A percentile compares a stretch with the other conserved stretches of the same genome.
Conservation (phyloP, 2,329 filamentous ascomycete genomes). For the Cladosporium sp. region DNA sequence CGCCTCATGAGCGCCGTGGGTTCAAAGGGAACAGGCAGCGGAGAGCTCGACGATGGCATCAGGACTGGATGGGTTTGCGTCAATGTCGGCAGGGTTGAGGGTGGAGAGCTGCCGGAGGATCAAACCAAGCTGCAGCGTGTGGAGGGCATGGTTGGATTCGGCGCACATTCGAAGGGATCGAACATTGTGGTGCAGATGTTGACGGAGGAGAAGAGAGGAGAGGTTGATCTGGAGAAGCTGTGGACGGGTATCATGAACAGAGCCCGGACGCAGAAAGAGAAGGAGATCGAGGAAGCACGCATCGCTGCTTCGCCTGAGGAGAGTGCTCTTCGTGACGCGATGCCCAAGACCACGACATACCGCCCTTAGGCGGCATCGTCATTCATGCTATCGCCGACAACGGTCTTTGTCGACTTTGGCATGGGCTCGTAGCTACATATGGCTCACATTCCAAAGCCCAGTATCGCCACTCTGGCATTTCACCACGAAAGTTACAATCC, state of each 20-base stretch:
- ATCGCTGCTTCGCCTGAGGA: conserved; percentile 16
- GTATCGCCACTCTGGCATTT: background rate
- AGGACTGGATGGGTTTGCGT: conserved; percentile 96
- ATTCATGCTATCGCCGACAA: background rate
- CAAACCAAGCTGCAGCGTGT: conserved; percentile 39
- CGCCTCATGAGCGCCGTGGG: conserved; percentile 75
- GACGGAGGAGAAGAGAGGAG: conserved; percentile 68
- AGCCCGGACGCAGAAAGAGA: conserved; percentile 30
- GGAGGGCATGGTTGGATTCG: conserved; percentile 76
- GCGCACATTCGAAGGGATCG: conserved; percentile 57
- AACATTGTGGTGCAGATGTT: conserved; percentile 72
- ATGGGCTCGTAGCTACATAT: background rate
- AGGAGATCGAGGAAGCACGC: conserved; percentile 17
- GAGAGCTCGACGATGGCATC: conserved; percentile 77
- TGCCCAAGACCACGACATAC: conserved; percentile 6
- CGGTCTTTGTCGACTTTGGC: background rate
- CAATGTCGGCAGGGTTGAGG: conserved; percentile 75
- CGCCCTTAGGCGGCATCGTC: background rate
- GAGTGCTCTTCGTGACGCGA: background rate
- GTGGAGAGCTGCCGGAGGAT: conserved; percentile 62
- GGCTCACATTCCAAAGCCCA: background rate
- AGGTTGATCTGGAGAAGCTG: conserved; percentile 66
- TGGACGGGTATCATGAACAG: conserved; percentile 50
- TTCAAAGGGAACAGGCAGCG: conserved; percentile 58
- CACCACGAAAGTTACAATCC: background rate